These are phyloP conservation scores for Tuctoria greenei DNA, from an alignment of 176 grass and related monocot species.

Conservation along the genomic window DNA sequence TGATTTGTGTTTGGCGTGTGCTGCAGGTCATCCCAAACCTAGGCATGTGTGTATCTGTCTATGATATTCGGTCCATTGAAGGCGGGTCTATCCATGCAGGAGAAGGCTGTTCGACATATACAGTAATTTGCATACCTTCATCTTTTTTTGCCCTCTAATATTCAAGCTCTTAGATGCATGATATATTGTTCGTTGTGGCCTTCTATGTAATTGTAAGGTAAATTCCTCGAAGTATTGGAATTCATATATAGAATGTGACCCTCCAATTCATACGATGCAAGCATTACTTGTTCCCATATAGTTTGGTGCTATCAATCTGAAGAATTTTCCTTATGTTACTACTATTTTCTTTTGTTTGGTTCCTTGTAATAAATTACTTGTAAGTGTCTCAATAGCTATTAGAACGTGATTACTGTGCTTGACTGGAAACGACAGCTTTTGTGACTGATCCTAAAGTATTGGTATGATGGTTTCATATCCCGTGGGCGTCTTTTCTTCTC, in stretches of 20 bases:
- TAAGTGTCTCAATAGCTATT: neutral
- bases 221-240: neutral
- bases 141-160: slow-evolving; percentile 22
- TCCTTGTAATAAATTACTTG: neutral
- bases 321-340: neutral
- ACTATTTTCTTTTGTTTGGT: neutral
- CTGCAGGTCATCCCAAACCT: slow-evolving; percentile 67
- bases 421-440: neutral
- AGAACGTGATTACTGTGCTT: neutral
- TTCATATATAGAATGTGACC: neutral
- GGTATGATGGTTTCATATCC: neutral
- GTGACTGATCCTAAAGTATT: neutral
- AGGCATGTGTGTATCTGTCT: slow-evolving; percentile 78
- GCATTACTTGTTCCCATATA: slow-evolving; percentile 2
- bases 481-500: neutral
- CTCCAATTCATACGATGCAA: neutral
- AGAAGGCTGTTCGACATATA: slow-evolving; percentile 76
- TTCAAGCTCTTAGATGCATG: neutral
- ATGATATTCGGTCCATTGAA: slow-evolving; percentile 68
- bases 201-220: slow-evolving; percentile 8
- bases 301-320: neutral
- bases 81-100: slow-evolving; percentile 76
- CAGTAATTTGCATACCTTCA: slow-evolving; percentile 37
- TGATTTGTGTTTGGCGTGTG: neutral
- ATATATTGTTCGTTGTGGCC: neutral